Conservation (phyloP, 768 basidiomycete genomes). For the Peribolospora kevripleyi region DNA sequence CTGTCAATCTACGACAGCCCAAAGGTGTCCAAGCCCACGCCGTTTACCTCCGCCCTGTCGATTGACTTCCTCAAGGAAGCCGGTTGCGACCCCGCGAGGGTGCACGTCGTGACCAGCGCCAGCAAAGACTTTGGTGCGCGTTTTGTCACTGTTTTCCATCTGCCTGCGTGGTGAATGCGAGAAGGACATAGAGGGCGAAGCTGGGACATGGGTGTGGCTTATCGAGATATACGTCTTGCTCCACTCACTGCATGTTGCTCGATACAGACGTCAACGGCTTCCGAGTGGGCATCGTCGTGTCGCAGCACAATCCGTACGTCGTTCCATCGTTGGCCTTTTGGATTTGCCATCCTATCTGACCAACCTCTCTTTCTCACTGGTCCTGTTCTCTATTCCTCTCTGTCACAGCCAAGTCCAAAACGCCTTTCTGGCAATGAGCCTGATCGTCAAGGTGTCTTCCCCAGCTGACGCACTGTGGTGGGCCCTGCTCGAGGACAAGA, state of each 20-base stretch:
- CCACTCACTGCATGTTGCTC: no score
- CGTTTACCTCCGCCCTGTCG: slow-evolving; percentile 5
- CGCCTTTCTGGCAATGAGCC: no score
- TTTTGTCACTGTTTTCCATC: no score
- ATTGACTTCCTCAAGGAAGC: slow-evolving; percentile 2
- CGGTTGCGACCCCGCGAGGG: neutral
- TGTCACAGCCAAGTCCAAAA: neutral
- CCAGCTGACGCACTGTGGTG: slow-evolving; percentile 4
- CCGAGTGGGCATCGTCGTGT: slow-evolving; percentile 2
- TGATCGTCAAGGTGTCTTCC: no score
- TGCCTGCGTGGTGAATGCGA: no score
- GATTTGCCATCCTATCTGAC: slow-evolving; percentile 4
- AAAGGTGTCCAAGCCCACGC: neutral
- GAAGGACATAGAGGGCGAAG: no score
- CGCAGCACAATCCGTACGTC: slow-evolving; percentile 1
- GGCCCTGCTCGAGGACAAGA: neutral
- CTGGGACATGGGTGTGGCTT: no score
- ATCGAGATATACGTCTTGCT: no score
- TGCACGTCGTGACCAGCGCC: slow-evolving; percentile 1
- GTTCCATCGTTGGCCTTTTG: neutral
- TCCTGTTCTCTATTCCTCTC: neutral
- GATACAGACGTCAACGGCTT: slow-evolving; percentile 1
- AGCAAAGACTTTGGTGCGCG: slow-evolving; percentile 5
- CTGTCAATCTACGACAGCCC: neutral
- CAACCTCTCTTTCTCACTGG: neutral